Base-by-base conservation (phyloP, 2,329 filamentous ascomycete species). In the Fusarium sp. region DNA sequence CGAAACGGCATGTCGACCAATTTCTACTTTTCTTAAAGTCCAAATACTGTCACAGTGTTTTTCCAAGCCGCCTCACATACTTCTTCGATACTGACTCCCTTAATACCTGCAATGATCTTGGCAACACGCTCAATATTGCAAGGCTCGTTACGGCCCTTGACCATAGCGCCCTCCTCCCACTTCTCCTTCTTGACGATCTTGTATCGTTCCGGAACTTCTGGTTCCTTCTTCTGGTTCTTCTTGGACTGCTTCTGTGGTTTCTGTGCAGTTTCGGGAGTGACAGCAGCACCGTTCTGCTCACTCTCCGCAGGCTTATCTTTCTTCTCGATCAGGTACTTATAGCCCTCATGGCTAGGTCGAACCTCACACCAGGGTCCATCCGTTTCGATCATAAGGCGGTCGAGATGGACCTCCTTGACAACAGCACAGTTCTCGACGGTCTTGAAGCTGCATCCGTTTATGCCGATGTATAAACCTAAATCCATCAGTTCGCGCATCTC, bases 321-420 rank as follows among this genome's bases (percentile, higher is more conserved):
- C 57, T 80, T 79, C 64, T 84, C 82, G 6, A 88, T 78, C 13
- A 89, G 80, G 69, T 91, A 92, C 79, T 91, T 91, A 73, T 91
- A 92, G 4, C 93, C 94, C 31, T 94, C 94, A 80, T 99, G 95
- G 31, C 89, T 93, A 1, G 94, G 91, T 24, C 96, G 86, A 62
- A 99, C 95, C 79, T 99, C 96, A 76, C 96, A 99, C 92, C 96
- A 99, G 5, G 96, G 96, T 4, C 96, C 96, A 77, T 99, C 96
- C 0, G 96, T 99, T 84, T 99, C 96, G 47, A 99, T 89, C 87
- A 98, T 97, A 55, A 99, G 80, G 46, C 91, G 83, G 57, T 94
- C 89, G 13, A 99, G 82, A 13, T 90, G 92, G 39, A 98, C 89
- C 63, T 91, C 88, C 67, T 87, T 89, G 13, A 98, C 94, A 4